Conservation (phyloP, 768 basidiomycete species). For the Exidia glandulosa region DNA sequence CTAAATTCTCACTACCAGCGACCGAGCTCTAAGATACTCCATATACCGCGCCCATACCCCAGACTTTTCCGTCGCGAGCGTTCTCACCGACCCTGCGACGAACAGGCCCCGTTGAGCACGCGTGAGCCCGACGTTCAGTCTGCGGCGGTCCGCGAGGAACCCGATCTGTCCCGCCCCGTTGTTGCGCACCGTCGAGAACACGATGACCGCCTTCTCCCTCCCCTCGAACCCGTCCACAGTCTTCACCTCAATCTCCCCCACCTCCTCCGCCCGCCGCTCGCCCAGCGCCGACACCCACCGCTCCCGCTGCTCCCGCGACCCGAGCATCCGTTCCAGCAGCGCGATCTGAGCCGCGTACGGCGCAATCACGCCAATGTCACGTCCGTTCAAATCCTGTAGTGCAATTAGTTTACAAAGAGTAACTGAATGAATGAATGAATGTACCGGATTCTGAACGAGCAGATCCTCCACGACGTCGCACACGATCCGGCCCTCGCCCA, state of each 20-base stretch:
- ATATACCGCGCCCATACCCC: slow-evolving; percentile 55
- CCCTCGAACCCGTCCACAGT: slow-evolving; percentile 95
- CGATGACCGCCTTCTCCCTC: slow-evolving; percentile 82
- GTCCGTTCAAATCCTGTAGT: slow-evolving; percentile 43
- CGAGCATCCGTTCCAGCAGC: slow-evolving; percentile 56
- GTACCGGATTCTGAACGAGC: slow-evolving; percentile 58
- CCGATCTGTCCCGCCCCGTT: slow-evolving; percentile 72
- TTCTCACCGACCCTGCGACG: slow-evolving; percentile 62
- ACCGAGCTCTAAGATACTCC: slow-evolving; percentile 29
- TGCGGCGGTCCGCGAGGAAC: slow-evolving; percentile 74
- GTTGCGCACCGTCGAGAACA: slow-evolving; percentile 85
- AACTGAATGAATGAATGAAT: slow-evolving; percentile 7
- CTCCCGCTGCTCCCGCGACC: slow-evolving; percentile 48
- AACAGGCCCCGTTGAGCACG: slow-evolving; percentile 80
- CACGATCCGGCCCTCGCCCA: slow-evolving; percentile 67
- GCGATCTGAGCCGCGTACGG: slow-evolving; percentile 85
- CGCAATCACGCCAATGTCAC: slow-evolving; percentile 85
- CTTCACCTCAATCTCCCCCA: slow-evolving; percentile 67
- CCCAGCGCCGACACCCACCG: slow-evolving; percentile 57
- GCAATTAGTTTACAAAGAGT: slow-evolving; percentile 20
- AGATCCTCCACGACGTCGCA: slow-evolving; percentile 76
- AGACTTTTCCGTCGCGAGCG: slow-evolving; percentile 38
- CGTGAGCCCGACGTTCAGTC: slow-evolving; percentile 87
- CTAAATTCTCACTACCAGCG: neutral
- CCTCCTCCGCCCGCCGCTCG: slow-evolving; percentile 46